Evolutionary conservation across 2,329 filamentous ascomycete species (phyloP).

Genomic region (Stachybotrys echinatus): DNA sequence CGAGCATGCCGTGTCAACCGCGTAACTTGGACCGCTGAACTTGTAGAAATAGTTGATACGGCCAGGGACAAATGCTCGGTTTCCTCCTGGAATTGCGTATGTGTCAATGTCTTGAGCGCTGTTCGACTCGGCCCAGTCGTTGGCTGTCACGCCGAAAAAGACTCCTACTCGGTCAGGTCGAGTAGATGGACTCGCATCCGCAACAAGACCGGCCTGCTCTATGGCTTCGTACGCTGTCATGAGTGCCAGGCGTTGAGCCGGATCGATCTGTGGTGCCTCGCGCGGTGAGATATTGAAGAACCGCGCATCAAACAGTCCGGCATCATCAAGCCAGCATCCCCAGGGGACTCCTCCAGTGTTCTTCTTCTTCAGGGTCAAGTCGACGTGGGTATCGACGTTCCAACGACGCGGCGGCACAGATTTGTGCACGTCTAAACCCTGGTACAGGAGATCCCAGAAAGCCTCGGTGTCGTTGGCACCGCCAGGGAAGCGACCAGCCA

Average conservation of each 20-base stretch:
- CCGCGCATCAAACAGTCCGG: slow-evolving; percentile 65
- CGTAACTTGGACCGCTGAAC: slow-evolving; percentile 67
- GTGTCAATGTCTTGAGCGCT: slow-evolving; percentile 60
- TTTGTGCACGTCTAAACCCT: slow-evolving; percentile 59
- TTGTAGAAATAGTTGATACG: slow-evolving; percentile 77
- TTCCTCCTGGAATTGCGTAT: slow-evolving; percentile 47
- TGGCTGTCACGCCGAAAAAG: slow-evolving; percentile 72
- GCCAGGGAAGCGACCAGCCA: slow-evolving; percentile 34
- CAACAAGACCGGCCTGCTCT: slow-evolving; percentile 61
- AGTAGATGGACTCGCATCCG: slow-evolving; percentile 58
- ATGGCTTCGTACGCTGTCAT: slow-evolving; percentile 64
- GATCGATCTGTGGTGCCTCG: slow-evolving; percentile 56
- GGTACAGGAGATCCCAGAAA: slow-evolving; percentile 59
- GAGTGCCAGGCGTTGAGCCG: slow-evolving; percentile 59
- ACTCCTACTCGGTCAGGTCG: slow-evolving; percentile 56
- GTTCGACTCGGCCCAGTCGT: slow-evolving; percentile 77
- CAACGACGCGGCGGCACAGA: slow-evolving; percentile 58
- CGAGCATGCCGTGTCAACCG: slow-evolving; percentile 73
- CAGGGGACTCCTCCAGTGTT: slow-evolving; percentile 64
- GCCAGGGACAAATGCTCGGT: slow-evolving; percentile 45
- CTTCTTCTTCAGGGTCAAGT: slow-evolving; percentile 58
- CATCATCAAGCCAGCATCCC: slow-evolving; percentile 63
- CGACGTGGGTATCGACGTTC: slow-evolving; percentile 59
- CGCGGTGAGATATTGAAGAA: slow-evolving; percentile 74
- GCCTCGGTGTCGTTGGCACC: slow-evolving; percentile 23